Evolutionary conservation across 2,329 filamentous ascomycete species (phyloP).

Genomic region (Fusarium concolor): DNA sequence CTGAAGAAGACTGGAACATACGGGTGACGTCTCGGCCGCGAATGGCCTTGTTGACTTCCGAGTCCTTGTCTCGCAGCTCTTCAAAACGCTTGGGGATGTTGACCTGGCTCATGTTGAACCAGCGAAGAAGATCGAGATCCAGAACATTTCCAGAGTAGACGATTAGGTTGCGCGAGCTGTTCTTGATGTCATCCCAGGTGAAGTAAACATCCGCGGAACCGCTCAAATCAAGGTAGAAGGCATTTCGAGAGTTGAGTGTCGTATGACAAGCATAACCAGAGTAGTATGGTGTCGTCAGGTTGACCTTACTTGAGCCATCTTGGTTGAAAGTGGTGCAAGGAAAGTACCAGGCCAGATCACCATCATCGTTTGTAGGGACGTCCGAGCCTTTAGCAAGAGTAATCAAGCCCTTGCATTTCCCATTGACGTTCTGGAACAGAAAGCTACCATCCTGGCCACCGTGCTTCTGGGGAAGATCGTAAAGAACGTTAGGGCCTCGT

Average conservation of each 20-base stretch:
- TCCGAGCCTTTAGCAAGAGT: slow-evolving; percentile 76
- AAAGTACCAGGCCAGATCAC: slow-evolving; percentile 94
- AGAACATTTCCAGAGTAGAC: slow-evolving; percentile 96
- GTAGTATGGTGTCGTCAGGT: slow-evolving; percentile 80
- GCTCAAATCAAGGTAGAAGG: slow-evolving; percentile 78
- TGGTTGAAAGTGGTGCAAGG: slow-evolving; percentile 93
- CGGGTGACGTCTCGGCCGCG: slow-evolving; percentile 91
- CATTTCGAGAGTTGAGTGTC: slow-evolving; percentile 70
- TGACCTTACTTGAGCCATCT: slow-evolving; percentile 85
- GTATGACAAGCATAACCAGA: slow-evolving; percentile 92
- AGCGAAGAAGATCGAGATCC: slow-evolving; percentile 86
- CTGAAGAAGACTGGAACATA: slow-evolving; percentile 79
- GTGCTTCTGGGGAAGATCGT: slow-evolving; percentile 83
- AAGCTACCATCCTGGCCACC: slow-evolving; percentile 96
- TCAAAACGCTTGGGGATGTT: slow-evolving; percentile 81
- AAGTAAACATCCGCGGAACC: slow-evolving; percentile 91
- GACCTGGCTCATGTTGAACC: slow-evolving; percentile 89
- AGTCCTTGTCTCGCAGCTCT: slow-evolving; percentile 76
- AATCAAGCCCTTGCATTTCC: slow-evolving; percentile 92
- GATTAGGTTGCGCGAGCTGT: slow-evolving; percentile 87
- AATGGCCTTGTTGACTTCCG: slow-evolving; percentile 69
- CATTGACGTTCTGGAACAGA: slow-evolving; percentile 98
- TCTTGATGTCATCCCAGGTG: slow-evolving; percentile 93
- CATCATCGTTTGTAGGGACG: slow-evolving; percentile 79
- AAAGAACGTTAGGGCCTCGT: slow-evolving; percentile 80